These are phyloP conservation scores for Astrothelium macrocarpum DNA, from an alignment of 495 filamentous ascomycete genomes.

Conservation along the genomic window DNA sequence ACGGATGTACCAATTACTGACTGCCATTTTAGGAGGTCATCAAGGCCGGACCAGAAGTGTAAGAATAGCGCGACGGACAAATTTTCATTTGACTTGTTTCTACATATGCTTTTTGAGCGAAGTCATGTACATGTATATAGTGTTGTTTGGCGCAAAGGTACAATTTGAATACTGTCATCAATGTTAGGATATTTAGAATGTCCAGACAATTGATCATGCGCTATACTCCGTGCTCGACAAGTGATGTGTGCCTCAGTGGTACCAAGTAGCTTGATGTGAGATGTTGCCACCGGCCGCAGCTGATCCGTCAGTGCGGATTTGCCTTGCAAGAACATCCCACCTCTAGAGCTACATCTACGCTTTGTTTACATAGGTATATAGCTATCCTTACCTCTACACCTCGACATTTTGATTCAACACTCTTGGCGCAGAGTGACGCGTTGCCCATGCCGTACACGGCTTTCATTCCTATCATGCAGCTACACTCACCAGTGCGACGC, in stretches of 20 bases:
- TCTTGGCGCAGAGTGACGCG: not conserved
- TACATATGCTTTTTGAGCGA: not conserved
- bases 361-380: not conserved
- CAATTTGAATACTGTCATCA: too few relatives aligned
- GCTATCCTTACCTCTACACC: not conserved
- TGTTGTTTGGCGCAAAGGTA: not conserved
- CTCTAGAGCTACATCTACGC: not conserved
- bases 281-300: too few relatives aligned
- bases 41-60: conserved; percentile 49
- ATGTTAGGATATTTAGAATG: not conserved
- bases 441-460: not conserved
- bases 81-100: not conserved
- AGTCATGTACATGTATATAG: not conserved
- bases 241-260: too few relatives aligned
- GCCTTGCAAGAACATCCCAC: not conserved
- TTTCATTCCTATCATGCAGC: not conserved
- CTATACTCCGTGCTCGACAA: too few relatives aligned
- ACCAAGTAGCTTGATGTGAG: too few relatives aligned
- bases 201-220: too few relatives aligned
- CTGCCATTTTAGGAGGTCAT: conserved; percentile 50
- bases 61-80: not conserved
- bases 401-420: not conserved
- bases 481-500: not conserved
- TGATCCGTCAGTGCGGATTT: too few relatives aligned
- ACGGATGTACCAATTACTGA: not conserved